Conservation (phyloP, 2,329 filamentous ascomycete species). For the Curvularia eragrostidis region DNA sequence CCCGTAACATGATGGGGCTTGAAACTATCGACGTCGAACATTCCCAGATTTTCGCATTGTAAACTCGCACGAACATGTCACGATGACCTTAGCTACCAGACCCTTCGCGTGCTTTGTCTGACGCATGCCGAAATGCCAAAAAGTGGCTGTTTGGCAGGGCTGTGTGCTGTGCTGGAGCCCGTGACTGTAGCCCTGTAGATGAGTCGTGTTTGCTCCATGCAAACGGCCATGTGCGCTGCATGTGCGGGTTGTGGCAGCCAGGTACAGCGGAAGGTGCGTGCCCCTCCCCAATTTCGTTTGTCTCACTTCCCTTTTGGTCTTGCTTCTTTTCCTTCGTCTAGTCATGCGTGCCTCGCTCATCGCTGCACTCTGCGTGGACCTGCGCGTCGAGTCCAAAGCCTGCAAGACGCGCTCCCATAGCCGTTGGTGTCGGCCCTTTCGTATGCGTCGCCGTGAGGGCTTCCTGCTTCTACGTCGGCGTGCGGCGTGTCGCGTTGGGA, state of each 20-base stretch:
- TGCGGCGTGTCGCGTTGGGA: neutral
- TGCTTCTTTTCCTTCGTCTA: conserved; percentile 16
- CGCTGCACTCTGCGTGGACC: neutral
- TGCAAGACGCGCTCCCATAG: neutral
- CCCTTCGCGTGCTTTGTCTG: conserved; percentile 2
- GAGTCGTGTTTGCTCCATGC: conserved; percentile 16
- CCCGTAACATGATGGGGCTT: conserved; percentile 32
- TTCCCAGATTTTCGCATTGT: conserved; percentile 32
- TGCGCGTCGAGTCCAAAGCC: neutral
- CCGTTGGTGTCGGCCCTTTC: neutral
- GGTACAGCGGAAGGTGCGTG: conserved; percentile 38
- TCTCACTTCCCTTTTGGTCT: conserved; percentile 26
- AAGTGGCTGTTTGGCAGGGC: conserved; percentile 1
- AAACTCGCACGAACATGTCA: conserved; percentile 25
- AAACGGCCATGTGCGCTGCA: conserved; percentile 14
- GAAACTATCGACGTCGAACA: conserved; percentile 33
- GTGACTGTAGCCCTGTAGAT: conserved; percentile 22
- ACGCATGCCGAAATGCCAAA: conserved; percentile 8
- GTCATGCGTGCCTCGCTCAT: conserved; percentile 14
- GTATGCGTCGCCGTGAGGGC: neutral
- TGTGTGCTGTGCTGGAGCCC: conserved; percentile 22
- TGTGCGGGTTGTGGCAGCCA: conserved; percentile 20
- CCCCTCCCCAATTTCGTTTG: conserved; percentile 24
- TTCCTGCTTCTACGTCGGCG: neutral
- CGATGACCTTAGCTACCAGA: conserved; percentile 2